These are phyloP conservation scores for Phytopythium kandeliae DNA, from an alignment of 352 stramenopile species.

Conservation along the genomic window DNA sequence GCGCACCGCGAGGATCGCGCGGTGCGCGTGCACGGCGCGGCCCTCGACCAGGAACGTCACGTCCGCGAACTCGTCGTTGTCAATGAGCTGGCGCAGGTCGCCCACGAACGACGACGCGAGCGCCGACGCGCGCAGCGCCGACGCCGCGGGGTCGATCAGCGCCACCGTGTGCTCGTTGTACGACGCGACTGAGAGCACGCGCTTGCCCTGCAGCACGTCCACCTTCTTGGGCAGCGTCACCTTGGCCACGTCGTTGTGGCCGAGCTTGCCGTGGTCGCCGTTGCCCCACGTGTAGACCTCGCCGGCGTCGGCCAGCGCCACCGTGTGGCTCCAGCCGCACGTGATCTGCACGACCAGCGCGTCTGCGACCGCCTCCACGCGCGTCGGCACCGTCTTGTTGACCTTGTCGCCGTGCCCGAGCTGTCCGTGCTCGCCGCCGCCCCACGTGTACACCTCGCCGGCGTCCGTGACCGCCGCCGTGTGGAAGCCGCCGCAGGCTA, in stretches of 20 bases:
- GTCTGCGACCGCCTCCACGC: constrained; percentile 86
- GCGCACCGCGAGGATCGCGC: constrained; percentile 90
- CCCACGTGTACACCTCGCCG: constrained; percentile 85
- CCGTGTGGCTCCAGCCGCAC: constrained; percentile 95
- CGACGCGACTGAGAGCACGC: constrained; percentile 94
- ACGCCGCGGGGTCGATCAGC: constrained; percentile 78
- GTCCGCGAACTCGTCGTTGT: constrained; percentile 87
- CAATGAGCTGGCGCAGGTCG: constrained; percentile 92
- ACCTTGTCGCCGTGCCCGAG: constrained; percentile 96
- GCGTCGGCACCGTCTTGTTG: constrained; percentile 91
- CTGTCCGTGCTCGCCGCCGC: constrained; percentile 91
- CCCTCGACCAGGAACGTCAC: constrained; percentile 87
- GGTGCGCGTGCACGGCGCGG: constrained; percentile 76
- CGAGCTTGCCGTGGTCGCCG: constrained; percentile 92
- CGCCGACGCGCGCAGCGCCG: constrained; percentile 61
- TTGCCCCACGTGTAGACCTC: constrained; percentile 94
- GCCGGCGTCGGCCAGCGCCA: constrained; percentile 90
- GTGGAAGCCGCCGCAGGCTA: constrained; percentile 87
- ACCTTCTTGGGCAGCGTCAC: constrained; percentile 93
- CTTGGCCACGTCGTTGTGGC: constrained; percentile 92
- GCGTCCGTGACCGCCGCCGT: constrained; percentile 82
- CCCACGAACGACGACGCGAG: constrained; percentile 80
- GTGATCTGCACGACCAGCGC: constrained; percentile 93
- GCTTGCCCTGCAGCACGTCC: constrained; percentile 88
- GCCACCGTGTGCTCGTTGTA: constrained; percentile 98